Evolutionary conservation across 2,329 filamentous ascomycete genomes (phyloP).

Genomic region (Trichoderma sp.): DNA sequence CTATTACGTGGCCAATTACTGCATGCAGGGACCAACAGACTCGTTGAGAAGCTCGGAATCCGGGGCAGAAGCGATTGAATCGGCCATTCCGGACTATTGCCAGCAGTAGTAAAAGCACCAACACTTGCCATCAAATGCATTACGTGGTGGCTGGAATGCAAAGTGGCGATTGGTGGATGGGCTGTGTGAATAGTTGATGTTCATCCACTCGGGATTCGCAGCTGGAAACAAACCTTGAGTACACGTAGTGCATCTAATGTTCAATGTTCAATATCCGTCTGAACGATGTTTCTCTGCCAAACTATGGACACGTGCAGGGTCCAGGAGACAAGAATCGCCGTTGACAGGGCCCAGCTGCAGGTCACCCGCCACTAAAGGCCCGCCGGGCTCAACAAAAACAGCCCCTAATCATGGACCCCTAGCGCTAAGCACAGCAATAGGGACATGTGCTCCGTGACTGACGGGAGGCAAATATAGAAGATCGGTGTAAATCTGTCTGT

Average conservation of each 20-base stretch:
- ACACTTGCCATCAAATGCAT: not conserved
- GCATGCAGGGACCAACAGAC: not conserved
- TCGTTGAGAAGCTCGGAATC: not conserved
- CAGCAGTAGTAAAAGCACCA: not conserved
- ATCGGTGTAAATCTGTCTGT: not conserved
- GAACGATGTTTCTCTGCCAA: not conserved
- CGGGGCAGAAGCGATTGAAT: not conserved
- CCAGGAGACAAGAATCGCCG: not conserved
- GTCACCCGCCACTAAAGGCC: not conserved
- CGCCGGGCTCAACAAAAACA: constrained; percentile 15
- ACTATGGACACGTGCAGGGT: not conserved
- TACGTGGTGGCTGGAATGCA: not conserved
- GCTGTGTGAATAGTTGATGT: not conserved
- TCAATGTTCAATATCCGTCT: not conserved
- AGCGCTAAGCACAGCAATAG: not conserved
- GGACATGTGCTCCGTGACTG: constrained; percentile 11
- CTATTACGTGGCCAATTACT: not conserved
- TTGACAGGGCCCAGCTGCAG: not conserved
- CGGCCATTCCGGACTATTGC: not conserved
- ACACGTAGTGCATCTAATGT: no score
- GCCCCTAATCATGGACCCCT: constrained; percentile 14
- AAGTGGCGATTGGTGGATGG: not conserved
- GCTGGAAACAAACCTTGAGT: no score
- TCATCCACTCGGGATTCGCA: not conserved
- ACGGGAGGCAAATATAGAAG: not conserved